Evolutionary conservation across 2,329 filamentous ascomycete genomes (phyloP).

Genomic region (Hawksworthiomyces lignivorus): DNA sequence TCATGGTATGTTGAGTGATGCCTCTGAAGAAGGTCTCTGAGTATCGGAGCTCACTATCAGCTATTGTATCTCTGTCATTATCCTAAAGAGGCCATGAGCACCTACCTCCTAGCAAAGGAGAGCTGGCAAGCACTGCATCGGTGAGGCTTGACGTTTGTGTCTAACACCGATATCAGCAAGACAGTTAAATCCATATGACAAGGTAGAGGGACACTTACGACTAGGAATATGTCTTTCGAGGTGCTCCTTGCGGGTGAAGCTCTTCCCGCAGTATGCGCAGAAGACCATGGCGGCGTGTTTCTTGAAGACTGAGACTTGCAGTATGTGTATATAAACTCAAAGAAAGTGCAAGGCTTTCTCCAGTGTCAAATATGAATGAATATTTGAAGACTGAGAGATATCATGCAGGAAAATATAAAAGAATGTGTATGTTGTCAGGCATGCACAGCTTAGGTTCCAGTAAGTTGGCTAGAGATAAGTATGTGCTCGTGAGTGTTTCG

Average conservation of each 20-base stretch:
- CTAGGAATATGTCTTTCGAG: conserved; percentile 47
- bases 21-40: conserved; percentile 42
- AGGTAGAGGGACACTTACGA: too few relatives aligned
- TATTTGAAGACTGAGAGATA: neutral
- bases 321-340: too few relatives aligned
- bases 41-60: conserved; percentile 9
- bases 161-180: conserved; percentile 21
- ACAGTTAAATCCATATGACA: too few relatives aligned
- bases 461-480: conserved; percentile 6
- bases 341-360: too few relatives aligned
- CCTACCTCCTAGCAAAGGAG: conserved; percentile 41
- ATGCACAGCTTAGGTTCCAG: too few relatives aligned
- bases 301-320: too few relatives aligned
- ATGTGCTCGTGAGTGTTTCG: too few relatives aligned
- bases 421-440: neutral
- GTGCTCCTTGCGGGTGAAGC: conserved; percentile 49
- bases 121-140: conserved; percentile 41
- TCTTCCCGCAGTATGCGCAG: conserved; percentile 47
- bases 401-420: neutral
- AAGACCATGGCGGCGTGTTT: conserved; percentile 29
- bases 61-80: too few relatives aligned
- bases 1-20: conserved; percentile 46
- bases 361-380: too few relatives aligned
- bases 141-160: conserved; percentile 49
- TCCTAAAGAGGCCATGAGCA: neutral